These are phyloP conservation scores for Tetrahymena elliotti DNA, from an alignment of 73 alveolate species.

Conservation along the genomic window DNA sequence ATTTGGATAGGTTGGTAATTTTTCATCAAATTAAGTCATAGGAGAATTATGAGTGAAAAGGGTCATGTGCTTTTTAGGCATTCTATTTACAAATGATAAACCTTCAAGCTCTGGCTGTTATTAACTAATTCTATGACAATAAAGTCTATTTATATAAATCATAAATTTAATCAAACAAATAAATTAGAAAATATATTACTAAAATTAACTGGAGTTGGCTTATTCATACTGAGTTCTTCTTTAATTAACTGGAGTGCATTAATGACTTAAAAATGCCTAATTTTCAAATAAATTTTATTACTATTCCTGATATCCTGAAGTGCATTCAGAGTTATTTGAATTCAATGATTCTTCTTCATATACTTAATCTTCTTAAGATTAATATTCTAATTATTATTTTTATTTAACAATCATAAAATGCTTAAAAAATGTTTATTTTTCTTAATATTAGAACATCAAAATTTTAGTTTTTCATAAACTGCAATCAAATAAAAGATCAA, in stretches of 20 bases:
- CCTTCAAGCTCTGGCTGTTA: background rate
- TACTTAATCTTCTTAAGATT: background rate
- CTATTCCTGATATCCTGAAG: background rate
- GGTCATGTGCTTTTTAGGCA: background rate
- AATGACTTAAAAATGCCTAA: background rate
- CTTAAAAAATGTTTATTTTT: too few species aligned
- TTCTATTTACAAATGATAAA: background rate
- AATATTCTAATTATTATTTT: background rate
- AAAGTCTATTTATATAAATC: background rate
- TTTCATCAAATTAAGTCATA: background rate
- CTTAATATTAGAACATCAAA: too few species aligned
- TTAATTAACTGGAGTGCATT: background rate
- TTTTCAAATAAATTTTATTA: background rate
- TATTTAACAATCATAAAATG: too few species aligned
- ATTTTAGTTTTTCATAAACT: background rate
- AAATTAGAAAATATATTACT: background rate
- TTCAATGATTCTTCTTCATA: background rate
- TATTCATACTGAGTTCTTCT: background rate
- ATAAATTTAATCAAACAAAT: background rate
- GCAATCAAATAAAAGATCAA: too few species aligned
- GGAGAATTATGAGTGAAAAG: background rate
- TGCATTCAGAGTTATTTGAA: background rate
- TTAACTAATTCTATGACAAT: background rate
- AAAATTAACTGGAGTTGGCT: background rate
- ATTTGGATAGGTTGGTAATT: background rate